Evolutionary conservation across 2,329 filamentous ascomycete species (phyloP).

Genomic region (Ophiosphaerella herpotricha): DNA sequence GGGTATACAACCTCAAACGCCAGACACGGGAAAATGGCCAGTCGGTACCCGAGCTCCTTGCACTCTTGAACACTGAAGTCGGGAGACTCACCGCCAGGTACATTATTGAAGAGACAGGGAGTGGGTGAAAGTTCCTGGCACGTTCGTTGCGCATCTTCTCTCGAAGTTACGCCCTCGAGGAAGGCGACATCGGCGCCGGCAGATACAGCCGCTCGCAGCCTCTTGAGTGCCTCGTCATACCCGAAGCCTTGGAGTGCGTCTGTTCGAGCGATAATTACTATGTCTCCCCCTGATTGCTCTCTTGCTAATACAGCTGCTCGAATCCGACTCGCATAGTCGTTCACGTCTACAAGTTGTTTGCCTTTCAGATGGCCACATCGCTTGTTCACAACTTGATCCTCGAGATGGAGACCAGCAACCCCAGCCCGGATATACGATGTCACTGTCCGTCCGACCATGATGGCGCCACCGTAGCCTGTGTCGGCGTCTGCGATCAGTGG

Average conservation of each 20-base stretch:
- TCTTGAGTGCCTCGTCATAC: constrained; percentile 59
- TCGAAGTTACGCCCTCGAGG: constrained; percentile 61
- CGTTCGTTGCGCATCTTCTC: constrained; percentile 55
- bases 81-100: constrained; percentile 61
- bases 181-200: constrained; percentile 65
- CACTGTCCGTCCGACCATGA: constrained; percentile 58
- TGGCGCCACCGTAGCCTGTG: constrained; percentile 57
- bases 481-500: constrained; percentile 68
- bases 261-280: constrained; percentile 68
- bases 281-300: constrained; percentile 56
- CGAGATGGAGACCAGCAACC: constrained; percentile 65
- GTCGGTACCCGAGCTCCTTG: constrained; percentile 60
- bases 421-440: constrained; percentile 59
- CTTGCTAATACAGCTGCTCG: constrained; percentile 60
- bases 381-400: constrained; percentile 68
- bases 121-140: constrained; percentile 57
- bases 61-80: constrained; percentile 59
- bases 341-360: constrained; percentile 61
- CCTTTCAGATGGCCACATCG: constrained; percentile 67
- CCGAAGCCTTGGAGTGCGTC: constrained; percentile 63
- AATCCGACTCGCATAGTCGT: constrained; percentile 61
- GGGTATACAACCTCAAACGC: constrained; percentile 41
- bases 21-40: constrained; percentile 61
- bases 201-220: constrained; percentile 57
- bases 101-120: constrained; percentile 62